These are phyloP conservation scores for Paracoccidioides brasiliensis DNA, from an alignment of 2,329 filamentous ascomycete genomes.

Conservation along the genomic window DNA sequence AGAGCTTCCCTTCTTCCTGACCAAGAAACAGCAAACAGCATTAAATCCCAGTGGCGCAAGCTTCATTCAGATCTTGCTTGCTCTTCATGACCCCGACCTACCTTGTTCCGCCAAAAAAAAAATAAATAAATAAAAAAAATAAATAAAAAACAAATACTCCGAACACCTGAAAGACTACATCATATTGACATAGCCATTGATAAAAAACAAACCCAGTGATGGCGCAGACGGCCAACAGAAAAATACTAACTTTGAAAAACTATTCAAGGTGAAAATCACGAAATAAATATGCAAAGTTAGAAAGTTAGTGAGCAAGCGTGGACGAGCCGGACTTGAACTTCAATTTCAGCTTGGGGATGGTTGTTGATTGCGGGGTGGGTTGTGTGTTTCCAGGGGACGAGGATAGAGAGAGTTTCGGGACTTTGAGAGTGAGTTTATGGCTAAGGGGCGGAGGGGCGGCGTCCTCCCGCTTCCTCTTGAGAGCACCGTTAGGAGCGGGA, in stretches of 20 bases:
- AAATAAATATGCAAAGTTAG: neutral
- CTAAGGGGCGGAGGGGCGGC: constrained; percentile 18
- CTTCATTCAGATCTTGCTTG: neutral
- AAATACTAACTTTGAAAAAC: neutral
- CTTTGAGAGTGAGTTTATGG: constrained; percentile 31
- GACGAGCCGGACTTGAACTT: constrained; percentile 23
- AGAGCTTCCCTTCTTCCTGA: neutral
- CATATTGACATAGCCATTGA: neutral
- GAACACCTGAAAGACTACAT: neutral
- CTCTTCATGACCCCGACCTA: neutral
- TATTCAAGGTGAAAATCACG: neutral
- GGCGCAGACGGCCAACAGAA: neutral
- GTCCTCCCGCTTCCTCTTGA: constrained; percentile 31
- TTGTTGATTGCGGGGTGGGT: constrained; percentile 13
- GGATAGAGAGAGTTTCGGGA: constrained; percentile 22
- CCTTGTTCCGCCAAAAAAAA: neutral
- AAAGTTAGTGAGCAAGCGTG: neutral
- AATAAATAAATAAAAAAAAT: neutral
- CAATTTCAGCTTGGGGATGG: constrained; percentile 27
- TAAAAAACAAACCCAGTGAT: neutral
- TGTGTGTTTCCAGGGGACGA: constrained; percentile 16
- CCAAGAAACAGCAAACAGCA: neutral
- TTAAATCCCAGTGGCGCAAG: too few species aligned
- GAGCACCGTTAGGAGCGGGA: constrained; percentile 6
- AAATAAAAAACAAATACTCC: neutral